Base-by-base conservation (phyloP, 202 grass and related monocot species). In the Carex sylvatica region DNA sequence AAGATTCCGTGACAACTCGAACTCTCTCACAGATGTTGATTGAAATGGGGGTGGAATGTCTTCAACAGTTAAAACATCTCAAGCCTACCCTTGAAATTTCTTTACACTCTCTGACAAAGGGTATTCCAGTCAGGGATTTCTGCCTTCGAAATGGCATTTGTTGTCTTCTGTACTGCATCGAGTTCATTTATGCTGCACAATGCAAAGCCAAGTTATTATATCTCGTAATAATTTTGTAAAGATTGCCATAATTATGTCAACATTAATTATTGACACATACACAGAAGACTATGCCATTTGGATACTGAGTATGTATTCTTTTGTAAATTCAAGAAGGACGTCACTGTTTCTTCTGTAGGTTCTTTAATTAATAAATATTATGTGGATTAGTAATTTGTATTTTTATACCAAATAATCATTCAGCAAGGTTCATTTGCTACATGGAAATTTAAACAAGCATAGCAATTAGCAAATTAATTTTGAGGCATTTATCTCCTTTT, bases 151-250 rank as follows among this genome's bases (percentile, higher is more conserved):
- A 83, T 85, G n/a, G 91, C 93, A 62, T 76, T 81, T 15, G 59
- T 97, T 38, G 65, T 97, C 53, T 97, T 97, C 86, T 97, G 91
- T 74, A 97, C 91, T 35, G 69, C 83, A 6, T 85, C 89, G 35
- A 90, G 89, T 84, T 97, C 93, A 70, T 93, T 86, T 30, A 42
- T 55, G 60, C 77, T 97, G 65, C 91, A 93, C 85, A 64, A 90
- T 24, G 70, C 82, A 18, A 28, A 80, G 24, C 31, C 91, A 97
- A 70, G 81, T 91, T 11, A n/a, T n/a, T n/a, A 93, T 65, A 12
- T 33, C 6, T 35, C 2, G 5, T 65, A 63, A 63, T 35, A 65
- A 64, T 64, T 64, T 64, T 15, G 28, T 30, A 22, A 61, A 22
- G 46, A 61, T 61, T 61, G 19, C 19, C 58, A 49, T 13, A 49